Evolutionary conservation across 2,329 filamentous ascomycete species (phyloP).

Genomic region (Fusarium sp.): DNA sequence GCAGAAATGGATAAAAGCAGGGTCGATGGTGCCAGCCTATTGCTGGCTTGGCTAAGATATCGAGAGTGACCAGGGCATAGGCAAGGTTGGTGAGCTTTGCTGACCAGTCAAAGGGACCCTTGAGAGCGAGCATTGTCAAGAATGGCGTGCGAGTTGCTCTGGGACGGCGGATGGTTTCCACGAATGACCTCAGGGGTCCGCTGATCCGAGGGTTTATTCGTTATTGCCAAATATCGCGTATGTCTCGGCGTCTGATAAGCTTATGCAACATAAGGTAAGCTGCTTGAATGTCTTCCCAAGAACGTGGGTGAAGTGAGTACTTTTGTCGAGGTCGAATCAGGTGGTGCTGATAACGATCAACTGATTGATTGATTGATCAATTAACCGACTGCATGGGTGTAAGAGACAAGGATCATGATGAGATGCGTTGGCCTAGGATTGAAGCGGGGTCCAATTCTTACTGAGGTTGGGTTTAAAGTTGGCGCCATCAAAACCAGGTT

Average conservation of each 20-base stretch:
- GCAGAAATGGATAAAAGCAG: constrained; percentile 9
- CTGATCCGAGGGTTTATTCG: constrained; percentile 6
- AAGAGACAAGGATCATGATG: constrained; percentile 24
- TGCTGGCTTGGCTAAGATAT: constrained; percentile 7
- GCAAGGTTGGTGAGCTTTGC: constrained; percentile 16
- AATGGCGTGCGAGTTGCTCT: constrained; percentile 18
- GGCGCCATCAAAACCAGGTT: constrained; percentile 3
- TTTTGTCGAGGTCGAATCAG: constrained; percentile 29
- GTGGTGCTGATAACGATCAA: constrained; percentile 33
- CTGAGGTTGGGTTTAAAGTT: constrained; percentile 4
- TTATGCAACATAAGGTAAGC: constrained; percentile 20
- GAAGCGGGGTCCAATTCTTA: constrained; percentile 8
- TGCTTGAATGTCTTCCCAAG: constrained; percentile 1
- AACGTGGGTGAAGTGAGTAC: constrained; percentile 25
- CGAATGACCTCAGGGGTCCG: constrained; percentile 15
- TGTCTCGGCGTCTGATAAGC: constrained; percentile 30
- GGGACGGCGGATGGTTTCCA: constrained; percentile 11
- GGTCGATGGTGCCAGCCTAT: constrained; percentile 26
- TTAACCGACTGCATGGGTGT: constrained; percentile 9
- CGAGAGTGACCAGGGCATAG: constrained; percentile 5
- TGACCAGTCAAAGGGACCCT: constrained; percentile 22
- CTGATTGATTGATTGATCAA: constrained; percentile 23
- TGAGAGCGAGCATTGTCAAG: constrained; percentile 2
- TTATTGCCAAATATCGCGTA: background rate
- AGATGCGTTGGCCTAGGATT: constrained; percentile 1